phyloP scores from a whole-genome alignment of 2,329 filamentous ascomycete species.

The Fusarium luffae region DNA sequence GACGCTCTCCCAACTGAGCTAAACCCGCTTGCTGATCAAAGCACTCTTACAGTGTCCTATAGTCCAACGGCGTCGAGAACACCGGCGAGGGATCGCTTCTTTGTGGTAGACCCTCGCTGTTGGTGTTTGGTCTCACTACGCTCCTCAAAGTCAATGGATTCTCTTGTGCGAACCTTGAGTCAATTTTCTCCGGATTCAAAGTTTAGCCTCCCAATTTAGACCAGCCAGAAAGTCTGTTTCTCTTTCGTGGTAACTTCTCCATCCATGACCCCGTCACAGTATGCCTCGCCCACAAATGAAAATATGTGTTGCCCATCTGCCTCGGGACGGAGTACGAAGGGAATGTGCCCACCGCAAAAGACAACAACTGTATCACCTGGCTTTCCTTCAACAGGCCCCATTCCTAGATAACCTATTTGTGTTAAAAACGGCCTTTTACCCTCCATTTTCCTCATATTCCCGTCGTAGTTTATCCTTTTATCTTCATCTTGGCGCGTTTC shows the following conservation, averaged over 20 bases:
- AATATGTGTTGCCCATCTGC: fast-evolving
- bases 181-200: too few species aligned
- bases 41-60: background rate
- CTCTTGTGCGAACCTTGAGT: background rate
- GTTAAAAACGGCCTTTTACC: background rate
- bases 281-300: background rate
- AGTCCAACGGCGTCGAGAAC: fast-evolving
- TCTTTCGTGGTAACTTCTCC: fast-evolving
- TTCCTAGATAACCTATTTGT: background rate
- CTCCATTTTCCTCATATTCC: background rate
- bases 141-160: background rate
- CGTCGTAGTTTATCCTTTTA: background rate
- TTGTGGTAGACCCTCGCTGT: background rate
- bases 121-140: background rate
- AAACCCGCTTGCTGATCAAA: background rate
- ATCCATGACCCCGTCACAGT: slow-evolving; percentile 2
- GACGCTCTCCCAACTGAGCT: background rate
- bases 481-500: background rate
- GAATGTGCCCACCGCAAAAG: background rate
- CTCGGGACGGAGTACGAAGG: background rate
- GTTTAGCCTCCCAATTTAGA: background rate
- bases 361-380: background rate
- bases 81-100: too few species aligned
- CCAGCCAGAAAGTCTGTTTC: background rate
- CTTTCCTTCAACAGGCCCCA: fast-evolving